Evolutionary conservation across 805 yeast species (phyloP).

Genomic region (Nematodospora valgi): DNA sequence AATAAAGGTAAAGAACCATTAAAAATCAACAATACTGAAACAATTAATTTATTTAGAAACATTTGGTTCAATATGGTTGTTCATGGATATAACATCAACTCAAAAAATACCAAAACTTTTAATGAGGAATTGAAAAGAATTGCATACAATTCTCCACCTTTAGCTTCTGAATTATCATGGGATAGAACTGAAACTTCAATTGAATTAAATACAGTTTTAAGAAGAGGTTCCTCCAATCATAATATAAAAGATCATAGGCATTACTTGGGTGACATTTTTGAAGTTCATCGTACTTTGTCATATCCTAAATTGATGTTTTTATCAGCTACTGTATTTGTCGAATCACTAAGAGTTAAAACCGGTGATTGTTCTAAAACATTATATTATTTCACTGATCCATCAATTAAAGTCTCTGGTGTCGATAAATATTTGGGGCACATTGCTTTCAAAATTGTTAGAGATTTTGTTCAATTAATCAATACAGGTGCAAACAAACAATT

Average conservation of each 20-base stretch:
- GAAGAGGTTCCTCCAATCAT: slow-evolving; percentile 83
- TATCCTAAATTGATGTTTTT: slow-evolving; percentile 83
- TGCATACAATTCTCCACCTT: slow-evolving; percentile 84
- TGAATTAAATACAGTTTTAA: slow-evolving; percentile 84
- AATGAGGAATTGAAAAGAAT: slow-evolving; percentile 54
- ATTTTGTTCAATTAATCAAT: slow-evolving; percentile 51
- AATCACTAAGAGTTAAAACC: slow-evolving; percentile 68
- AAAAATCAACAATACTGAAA: slow-evolving; percentile 42
- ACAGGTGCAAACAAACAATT: slow-evolving; percentile 54
- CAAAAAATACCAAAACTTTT: slow-evolving; percentile 50
- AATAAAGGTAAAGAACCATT: slow-evolving; percentile 40
- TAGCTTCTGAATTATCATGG: slow-evolving; percentile 77
- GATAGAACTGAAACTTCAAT: slow-evolving; percentile 87
- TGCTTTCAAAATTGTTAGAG: slow-evolving; percentile 55
- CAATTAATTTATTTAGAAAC: slow-evolving; percentile 68
- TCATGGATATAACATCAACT: slow-evolving; percentile 75
- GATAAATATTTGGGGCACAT: slow-evolving; percentile 66
- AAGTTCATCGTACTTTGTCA: slow-evolving; percentile 52
- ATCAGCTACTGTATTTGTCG: slow-evolving; percentile 77
- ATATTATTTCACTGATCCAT: slow-evolving; percentile 82
- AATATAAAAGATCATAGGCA: slow-evolving; percentile 74
- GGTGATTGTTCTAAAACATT: slow-evolving; percentile 82
- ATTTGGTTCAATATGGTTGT: slow-evolving; percentile 93
- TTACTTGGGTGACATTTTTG: slow-evolving; percentile 49
- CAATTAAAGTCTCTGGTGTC: slow-evolving; percentile 57